phyloP scores from a whole-genome alignment of 208 protist species.

The Acanthamoeba triangularis region DNA sequence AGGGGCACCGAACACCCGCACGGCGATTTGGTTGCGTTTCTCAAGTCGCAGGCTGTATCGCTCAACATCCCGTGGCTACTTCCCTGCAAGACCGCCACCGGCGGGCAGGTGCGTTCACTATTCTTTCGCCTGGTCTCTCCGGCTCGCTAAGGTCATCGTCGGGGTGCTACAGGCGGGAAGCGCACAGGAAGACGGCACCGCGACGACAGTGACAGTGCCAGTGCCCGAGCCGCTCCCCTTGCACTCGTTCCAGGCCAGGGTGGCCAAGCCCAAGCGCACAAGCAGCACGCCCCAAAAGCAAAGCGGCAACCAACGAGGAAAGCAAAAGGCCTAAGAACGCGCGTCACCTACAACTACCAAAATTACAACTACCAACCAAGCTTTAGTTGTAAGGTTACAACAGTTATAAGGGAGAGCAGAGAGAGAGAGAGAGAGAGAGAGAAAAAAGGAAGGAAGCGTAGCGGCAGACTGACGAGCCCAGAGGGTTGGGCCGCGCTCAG shows the following conservation, averaged over 20 bases:
- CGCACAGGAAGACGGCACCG: not conserved
- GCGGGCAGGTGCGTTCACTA: not conserved
- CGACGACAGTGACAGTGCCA: not conserved
- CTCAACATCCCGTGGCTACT: conserved; percentile 29
- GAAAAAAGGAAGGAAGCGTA: not conserved
- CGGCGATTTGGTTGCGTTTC: not conserved
- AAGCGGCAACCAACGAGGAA: not conserved
- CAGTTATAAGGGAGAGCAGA: no score
- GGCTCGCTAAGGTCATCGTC: not conserved
- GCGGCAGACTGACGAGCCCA: not conserved
- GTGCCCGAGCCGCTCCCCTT: not conserved
- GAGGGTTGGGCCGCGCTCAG: not conserved
- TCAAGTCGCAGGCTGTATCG: not conserved
- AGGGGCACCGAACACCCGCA: conserved; percentile 22
- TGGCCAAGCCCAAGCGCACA: not conserved
- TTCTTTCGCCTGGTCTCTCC: not conserved
- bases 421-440: not conserved
- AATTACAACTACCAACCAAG: no score
- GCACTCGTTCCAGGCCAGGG: not conserved
- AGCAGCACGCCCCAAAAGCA: not conserved
- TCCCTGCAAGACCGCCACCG: not conserved
- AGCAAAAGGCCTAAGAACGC: not conserved
- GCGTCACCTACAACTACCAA: no score
- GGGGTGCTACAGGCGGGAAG: not conserved
- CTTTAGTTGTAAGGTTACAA: no score